Conservation (phyloP, 2,329 filamentous ascomycete genomes). For the Cytospora piceae region DNA sequence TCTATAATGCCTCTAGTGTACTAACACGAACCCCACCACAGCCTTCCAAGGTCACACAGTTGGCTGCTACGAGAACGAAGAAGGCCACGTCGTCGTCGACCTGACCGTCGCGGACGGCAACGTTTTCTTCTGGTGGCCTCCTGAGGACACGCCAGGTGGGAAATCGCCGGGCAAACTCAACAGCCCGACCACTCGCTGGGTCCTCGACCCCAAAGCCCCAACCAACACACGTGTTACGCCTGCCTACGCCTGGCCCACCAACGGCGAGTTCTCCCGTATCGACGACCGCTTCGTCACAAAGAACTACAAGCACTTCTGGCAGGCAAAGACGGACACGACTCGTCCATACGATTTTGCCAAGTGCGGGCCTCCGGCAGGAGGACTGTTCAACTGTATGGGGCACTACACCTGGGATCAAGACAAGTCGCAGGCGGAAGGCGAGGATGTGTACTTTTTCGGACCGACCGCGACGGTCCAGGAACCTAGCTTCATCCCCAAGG, state of each 20-base stretch:
- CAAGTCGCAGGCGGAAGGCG: constrained; percentile 35
- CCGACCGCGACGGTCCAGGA: constrained; percentile 55
- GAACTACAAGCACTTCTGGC: constrained; percentile 52
- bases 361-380: constrained; percentile 48
- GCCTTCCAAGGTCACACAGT: constrained; percentile 53
- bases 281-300: constrained; percentile 52
- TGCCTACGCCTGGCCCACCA: constrained; percentile 43
- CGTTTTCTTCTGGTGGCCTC: constrained; percentile 52
- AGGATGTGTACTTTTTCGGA: constrained; percentile 50
- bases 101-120: constrained; percentile 48
- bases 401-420: constrained; percentile 46
- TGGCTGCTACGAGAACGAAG: constrained; percentile 51
- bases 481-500: constrained; percentile 54
- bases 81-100: constrained; percentile 50
- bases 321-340: constrained; percentile 43
- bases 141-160: constrained; percentile 35
- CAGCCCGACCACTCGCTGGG: constrained; percentile 47
- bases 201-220: constrained; percentile 43
- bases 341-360: constrained; percentile 48
- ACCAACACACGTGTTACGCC: constrained; percentile 45
- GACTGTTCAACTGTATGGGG: constrained; percentile 52
- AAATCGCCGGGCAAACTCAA: constrained; percentile 41
- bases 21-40: constrained; percentile 24
- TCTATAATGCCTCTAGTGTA: neutral
- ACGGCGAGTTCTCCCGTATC: constrained; percentile 55